Conservation (phyloP, 108 stramenopile species). For the Poteriospumella lacustris region DNA sequence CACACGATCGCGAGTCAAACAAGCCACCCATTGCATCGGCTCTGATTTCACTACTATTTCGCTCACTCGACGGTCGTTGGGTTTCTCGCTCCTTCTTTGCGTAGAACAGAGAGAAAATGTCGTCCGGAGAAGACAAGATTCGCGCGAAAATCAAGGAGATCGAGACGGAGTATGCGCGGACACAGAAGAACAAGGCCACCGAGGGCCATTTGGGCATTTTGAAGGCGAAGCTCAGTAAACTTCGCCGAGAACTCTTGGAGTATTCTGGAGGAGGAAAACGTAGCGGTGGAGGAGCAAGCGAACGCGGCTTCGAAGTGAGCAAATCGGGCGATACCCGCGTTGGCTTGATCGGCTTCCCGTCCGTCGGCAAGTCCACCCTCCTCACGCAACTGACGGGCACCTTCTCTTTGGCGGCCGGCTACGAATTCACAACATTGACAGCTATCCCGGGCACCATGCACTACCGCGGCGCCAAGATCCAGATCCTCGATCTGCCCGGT, state of each 20-base stretch:
- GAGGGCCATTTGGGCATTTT: conserved; percentile 58
- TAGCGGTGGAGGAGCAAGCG: conserved; percentile 86
- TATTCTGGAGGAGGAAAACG: conserved; percentile 43
- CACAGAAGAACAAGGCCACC: conserved; percentile 69
- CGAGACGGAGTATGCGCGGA: conserved; percentile 58
- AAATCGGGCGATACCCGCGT: conserved; percentile 91
- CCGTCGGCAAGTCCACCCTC: conserved; percentile 92
- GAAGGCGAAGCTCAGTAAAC: conserved; percentile 67
- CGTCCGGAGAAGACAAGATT: conserved; percentile 20
- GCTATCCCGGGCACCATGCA: conserved; percentile 98
- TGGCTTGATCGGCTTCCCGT: conserved; percentile 89
- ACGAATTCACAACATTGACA: conserved; percentile 97
- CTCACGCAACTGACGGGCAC: conserved; percentile 91
- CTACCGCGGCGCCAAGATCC: conserved; percentile 94
- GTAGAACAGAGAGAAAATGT: too few relatives aligned
- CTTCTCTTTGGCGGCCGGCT: conserved; percentile 81
- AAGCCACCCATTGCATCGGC: too few relatives aligned
- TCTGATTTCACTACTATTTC: too few relatives aligned
- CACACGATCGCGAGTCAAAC: too few relatives aligned
- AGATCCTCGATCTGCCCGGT: conserved; percentile 95
- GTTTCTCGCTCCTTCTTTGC: too few relatives aligned
- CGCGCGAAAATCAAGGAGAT: conserved; percentile 48
- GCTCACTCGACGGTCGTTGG: too few relatives aligned
- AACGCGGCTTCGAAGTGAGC: conserved; percentile 92
- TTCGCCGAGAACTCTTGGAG: conserved; percentile 40